Evolutionary conservation across 169 alveolate genomes (phyloP), one percentile per base, ranked within the genome.

Genomic region (Eimeria sp.): DNA sequence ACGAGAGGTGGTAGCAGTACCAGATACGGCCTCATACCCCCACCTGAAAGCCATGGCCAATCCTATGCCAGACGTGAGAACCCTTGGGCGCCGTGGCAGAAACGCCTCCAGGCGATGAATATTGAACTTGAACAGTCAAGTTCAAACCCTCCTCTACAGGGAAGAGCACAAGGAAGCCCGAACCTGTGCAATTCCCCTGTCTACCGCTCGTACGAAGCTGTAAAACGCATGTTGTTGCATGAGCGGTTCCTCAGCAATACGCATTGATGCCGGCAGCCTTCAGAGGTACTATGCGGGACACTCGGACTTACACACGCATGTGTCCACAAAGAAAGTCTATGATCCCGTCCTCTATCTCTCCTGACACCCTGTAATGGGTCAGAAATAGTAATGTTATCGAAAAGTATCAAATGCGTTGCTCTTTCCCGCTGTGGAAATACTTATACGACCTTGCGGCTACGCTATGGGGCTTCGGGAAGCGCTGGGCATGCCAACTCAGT

Each of bases 401-500:
- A 47, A 49, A 47, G 10, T 51, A 47, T 25, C 67, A 80, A 80
- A 7, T 80, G 57, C 83, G 2, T 20, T 11, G 20, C 25, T 5
- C 70, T 70, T 47, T 80, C 11, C 65, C n/a, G 25, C 70, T 25
- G 43, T 80, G 70, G 89, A 80, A 47, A 67, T 65, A 22, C 49
- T 22, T 65, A 49, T 20, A 45, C 30, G 67, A 70, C 70, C 9
- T 27, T 49, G 51, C 5, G 47, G 89, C 89, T 25, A 47, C 70
- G 89, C 2, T 70, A 80, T 51, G 89, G 89, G 89, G 89, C 89
- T 80, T 80, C 89, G 47, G 61, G 89, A 47, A 13, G 83, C 57
- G 57, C 34, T 40, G 16, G 83, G 11, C 30, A 14, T 73, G n/a
- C 57, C 18, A 73, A 73, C 57, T 9, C 83, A 13, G 13, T 73